Base-by-base conservation (phyloP, 495 filamentous ascomycete genomes). In the Talaromyces nanjingensis region DNA sequence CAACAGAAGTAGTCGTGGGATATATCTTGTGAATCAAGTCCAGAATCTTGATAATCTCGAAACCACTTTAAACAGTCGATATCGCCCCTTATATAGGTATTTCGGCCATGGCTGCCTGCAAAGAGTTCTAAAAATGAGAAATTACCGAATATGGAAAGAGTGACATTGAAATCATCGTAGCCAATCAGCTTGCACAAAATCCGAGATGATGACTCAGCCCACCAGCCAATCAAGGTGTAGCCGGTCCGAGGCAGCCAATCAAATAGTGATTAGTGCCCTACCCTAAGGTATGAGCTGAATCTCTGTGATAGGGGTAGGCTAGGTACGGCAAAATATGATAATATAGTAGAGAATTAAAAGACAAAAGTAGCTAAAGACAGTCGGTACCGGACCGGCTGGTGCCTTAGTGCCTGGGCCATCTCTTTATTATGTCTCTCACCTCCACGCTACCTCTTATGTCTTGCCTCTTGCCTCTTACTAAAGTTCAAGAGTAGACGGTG, bases 191-290 rank as follows among this genome's bases (percentile, higher is more conserved):
- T 33, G 16, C 31, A 20, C 29, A 33, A 4, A 59, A 12, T 59
- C 56, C 56, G 56, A 59, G 31, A 33, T 22, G 27, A n/a, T 59
- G 56, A 37, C 56, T 22, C 56, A 59, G 29, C 14, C 14, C 2
- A 0, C 18, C 27, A 22, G 14, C 56, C 56, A 59, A 59, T 59
- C 27, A 59, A n/a, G 4, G 18, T n/a, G 31, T 25, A 4, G 56
- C 27, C 27, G 18, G 56, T 59, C 56, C 56, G 56, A 59, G 56
- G 6, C 29, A 16, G 56, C 56, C 56, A 59, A 59, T 59, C 7
- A n/a, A n/a, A n/a, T n/a, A n/a, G n/a, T n/a, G n/a, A n/a, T n/a
- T n/a, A n/a, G n/a, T n/a, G n/a, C n/a, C n/a, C n/a, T n/a, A n/a
- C n/a, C n/a, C n/a, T n/a, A n/a, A 27, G 27, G 27, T 2, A 27